phyloP scores from a whole-genome alignment of 768 basidiomycete species.

The Boletus subparvulus region DNA sequence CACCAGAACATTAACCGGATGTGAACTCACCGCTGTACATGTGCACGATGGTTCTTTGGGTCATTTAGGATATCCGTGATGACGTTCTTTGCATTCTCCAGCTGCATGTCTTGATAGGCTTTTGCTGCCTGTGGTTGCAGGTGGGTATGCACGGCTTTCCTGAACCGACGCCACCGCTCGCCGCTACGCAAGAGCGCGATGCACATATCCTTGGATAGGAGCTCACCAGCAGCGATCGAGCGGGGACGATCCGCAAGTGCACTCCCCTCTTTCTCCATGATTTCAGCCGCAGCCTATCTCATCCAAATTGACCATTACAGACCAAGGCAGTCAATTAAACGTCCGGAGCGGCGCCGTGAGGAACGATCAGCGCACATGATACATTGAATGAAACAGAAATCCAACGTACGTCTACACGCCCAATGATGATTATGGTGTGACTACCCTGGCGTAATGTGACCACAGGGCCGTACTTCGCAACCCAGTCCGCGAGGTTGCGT shows the following conservation, averaged over 20 bases:
- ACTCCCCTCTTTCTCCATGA: constrained; percentile 60
- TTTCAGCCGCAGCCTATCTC: constrained; percentile 51
- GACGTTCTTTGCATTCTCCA: constrained; percentile 30
- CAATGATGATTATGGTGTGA: constrained; percentile 18
- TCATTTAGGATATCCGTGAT: constrained; percentile 32
- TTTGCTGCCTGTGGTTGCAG: constrained; percentile 47
- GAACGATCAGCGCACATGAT: background rate
- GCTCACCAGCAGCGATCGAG: constrained; percentile 47
- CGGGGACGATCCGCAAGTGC: constrained; percentile 49
- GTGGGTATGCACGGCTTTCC: constrained; percentile 51
- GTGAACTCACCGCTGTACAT: constrained; percentile 45
- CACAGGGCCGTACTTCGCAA: constrained; percentile 56
- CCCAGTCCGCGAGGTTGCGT: constrained; percentile 48
- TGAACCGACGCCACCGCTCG: constrained; percentile 54
- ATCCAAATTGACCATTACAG: background rate
- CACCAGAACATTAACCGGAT: too few relatives aligned
- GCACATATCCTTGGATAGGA: constrained; percentile 46
- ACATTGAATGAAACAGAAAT: background rate
- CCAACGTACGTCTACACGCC: constrained; percentile 20
- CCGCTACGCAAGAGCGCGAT: constrained; percentile 38
- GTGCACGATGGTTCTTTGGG: constrained; percentile 38
- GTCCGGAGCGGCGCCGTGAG: background rate
- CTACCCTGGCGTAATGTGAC: constrained; percentile 51
- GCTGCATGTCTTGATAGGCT: constrained; percentile 44
- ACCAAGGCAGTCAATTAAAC: too few relatives aligned